A percentile compares a stretch with the other conserved stretches of the same genome.
Evolutionary conservation across 441 rosid species (phyloP).

Genomic region (Populus hybrid): DNA sequence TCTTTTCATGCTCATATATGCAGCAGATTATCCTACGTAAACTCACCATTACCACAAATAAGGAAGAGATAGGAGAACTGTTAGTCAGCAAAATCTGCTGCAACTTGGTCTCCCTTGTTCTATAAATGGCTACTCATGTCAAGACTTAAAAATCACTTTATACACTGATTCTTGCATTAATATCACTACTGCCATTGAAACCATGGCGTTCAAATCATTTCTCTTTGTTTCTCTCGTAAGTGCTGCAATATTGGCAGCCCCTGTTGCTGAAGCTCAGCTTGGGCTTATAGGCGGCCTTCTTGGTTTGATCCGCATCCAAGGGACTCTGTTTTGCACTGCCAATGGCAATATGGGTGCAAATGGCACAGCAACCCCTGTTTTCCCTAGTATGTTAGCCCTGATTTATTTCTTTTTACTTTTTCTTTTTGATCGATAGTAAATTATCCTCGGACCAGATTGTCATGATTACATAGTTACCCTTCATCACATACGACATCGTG

Average conservation of each 20-base stretch:
- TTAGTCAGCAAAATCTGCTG: slow-evolving; percentile 11
- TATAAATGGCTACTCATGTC: slow-evolving; percentile 15
- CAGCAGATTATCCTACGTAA: neutral
- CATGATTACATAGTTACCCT: no score
- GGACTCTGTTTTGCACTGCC: slow-evolving; percentile 35
- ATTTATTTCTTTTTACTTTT: no score
- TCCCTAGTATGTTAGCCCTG: slow-evolving; percentile 31
- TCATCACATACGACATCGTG: no score
- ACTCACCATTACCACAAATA: neutral
- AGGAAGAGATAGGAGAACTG: neutral
- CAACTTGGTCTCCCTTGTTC: slow-evolving; percentile 24
- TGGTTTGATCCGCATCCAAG: slow-evolving; percentile 37
- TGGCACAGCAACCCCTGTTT: slow-evolving; percentile 39
- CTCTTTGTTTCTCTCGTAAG: slow-evolving; percentile 22
- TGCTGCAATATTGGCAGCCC: slow-evolving; percentile 16
- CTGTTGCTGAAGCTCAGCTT: slow-evolving; percentile 34
- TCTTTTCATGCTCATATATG: neutral
- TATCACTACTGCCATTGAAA: neutral
- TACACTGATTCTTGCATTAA: neutral
- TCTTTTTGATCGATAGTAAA: no score
- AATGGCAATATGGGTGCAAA: slow-evolving; percentile 32
- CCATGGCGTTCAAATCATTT: slow-evolving; percentile 34
- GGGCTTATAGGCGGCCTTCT: slow-evolving; percentile 29
- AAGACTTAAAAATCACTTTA: neutral
- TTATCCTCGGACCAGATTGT: no score